Percentiles rank a stretch among this genome's conserved stretches.
These are phyloP conservation scores for Claviceps maximensis DNA, from an alignment of 2,329 filamentous ascomycete genomes.

Conservation along the genomic window DNA sequence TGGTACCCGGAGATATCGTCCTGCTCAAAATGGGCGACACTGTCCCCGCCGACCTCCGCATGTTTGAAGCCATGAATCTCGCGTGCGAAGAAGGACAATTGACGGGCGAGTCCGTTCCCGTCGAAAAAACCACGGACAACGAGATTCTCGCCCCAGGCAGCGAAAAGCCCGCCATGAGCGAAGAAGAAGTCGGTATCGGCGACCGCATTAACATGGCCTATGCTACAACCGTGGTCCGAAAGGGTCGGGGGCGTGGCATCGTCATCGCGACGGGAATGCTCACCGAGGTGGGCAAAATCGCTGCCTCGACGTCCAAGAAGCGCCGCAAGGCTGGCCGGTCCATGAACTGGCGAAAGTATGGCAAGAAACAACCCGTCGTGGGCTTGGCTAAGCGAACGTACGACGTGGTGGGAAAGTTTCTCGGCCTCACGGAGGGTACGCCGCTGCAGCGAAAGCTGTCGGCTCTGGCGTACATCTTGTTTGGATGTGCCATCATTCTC, in stretches of 20 bases:
- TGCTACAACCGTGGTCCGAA: constrained; percentile 58
- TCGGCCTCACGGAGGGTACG: constrained; percentile 53
- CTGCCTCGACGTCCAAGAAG: constrained; percentile 40
- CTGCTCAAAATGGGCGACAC: constrained; percentile 59
- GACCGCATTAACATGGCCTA: constrained; percentile 66
- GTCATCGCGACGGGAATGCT: constrained; percentile 60
- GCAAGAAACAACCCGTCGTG: constrained; percentile 35
- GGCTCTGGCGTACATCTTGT: constrained; percentile 63
- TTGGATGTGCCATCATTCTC: constrained; percentile 51
- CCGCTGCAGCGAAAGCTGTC: constrained; percentile 68
- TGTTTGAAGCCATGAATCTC: constrained; percentile 64
- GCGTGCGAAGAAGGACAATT: constrained; percentile 67
- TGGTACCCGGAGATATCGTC: constrained; percentile 61
- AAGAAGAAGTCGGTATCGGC: constrained; percentile 48
- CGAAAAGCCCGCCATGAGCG: constrained; percentile 30
- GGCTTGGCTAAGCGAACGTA: constrained; percentile 33
- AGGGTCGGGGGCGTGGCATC: constrained; percentile 59
- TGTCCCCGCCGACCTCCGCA: constrained; percentile 57
- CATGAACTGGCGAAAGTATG: constrained; percentile 40
- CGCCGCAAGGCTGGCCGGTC: constrained; percentile 40
- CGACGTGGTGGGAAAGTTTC: constrained; percentile 41
- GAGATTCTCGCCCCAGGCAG: constrained; percentile 29
- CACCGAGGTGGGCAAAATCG: constrained; percentile 59
- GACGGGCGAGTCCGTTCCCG: constrained; percentile 63
- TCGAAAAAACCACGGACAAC: constrained; percentile 49